Base-by-base conservation (phyloP, 805 yeast genomes). In the Starmera caribaea region DNA sequence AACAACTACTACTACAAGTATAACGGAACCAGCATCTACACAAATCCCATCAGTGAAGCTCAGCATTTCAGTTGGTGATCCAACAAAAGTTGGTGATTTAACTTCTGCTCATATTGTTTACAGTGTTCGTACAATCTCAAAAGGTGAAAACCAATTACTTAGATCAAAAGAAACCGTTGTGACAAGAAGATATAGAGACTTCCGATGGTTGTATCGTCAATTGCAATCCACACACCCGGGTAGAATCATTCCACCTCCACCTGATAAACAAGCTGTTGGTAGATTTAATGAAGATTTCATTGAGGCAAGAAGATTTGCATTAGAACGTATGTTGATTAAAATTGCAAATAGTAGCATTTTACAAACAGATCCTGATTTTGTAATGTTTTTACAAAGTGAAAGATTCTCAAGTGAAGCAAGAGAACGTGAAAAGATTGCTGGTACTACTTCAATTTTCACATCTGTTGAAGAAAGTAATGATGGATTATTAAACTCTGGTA, bases 141-240 rank as follows among this genome's bases (percentile, higher is more conserved):
- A 52, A 39, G 41, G 54, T 33, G 50, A 59, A 35, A 21, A 21
- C 8, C 26, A 21, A 5, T 32, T 47, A 21, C 54, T 64, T 36
- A 49, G 55, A 16, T 45, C 56, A n/a, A 54, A 62, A 9, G 77
- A 72, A 36, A 62, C 69, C 0, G 62, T 68, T 10, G 97, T 89
- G 0, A 74, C 86, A 5, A 70, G 98, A 55, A 72, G 98, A 47
- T 92, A 90, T 59, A 76, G 80, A 39, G 98, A 92, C 59, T 90
- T 92, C 61, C 66, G 96, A 44, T 90, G 97, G 97, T 68, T 92
- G 11, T 90, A 88, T 58, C 86, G 85, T 47, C 96, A 89, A 50
- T 65, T 92, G 21, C 84, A 83, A 53, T 74, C 76, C 51, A 85
- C 81, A 49, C 88, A 92, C 54, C 95, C 96, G 30, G 98, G 98